A percentile compares a stretch with the other conserved stretches of the same genome.
These are phyloP conservation scores for Leccinum arenicola DNA, from an alignment of 768 basidiomycete genomes.

Conservation along the genomic window DNA sequence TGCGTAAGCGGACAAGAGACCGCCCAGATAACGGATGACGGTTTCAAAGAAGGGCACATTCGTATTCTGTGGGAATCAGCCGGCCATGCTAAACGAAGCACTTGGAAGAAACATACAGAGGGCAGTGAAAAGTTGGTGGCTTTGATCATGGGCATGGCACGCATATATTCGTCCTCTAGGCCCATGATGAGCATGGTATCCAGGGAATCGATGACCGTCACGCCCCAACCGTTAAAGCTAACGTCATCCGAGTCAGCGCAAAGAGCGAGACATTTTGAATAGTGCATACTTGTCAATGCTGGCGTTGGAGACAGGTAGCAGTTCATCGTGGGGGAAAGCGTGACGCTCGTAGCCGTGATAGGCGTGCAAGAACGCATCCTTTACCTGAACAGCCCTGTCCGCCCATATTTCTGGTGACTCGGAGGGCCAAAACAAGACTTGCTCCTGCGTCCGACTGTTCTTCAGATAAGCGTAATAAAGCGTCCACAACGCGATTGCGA, in stretches of 20 bases:
- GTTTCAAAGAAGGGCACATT: constrained; percentile 74
- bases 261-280: no score
- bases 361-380: constrained; percentile 61
- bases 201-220: constrained; percentile 76
- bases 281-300: constrained; percentile 49
- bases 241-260: neutral
- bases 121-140: constrained; percentile 48
- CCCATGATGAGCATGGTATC: constrained; percentile 87
- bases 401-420: constrained; percentile 45
- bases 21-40: constrained; percentile 87
- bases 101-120: constrained; percentile 31
- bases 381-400: constrained; percentile 53
- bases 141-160: constrained; percentile 55
- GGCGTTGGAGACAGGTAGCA: constrained; percentile 49
- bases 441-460: constrained; percentile 7
- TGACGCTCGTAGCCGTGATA: constrained; percentile 62
- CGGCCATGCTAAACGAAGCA: neutral
- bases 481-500: constrained; percentile 17
- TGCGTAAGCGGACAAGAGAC: constrained; percentile 80
- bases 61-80: constrained; percentile 26
- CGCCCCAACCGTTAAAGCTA: constrained; percentile 81
- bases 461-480: constrained; percentile 14
- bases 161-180: constrained; percentile 63
- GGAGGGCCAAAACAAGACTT: constrained; percentile 17
- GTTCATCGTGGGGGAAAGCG: constrained; percentile 64